Evolutionary conservation across 768 basidiomycete species (phyloP), one percentile per base, ranked within the genome.

Genomic region (Neoboletus subvelutipes): DNA sequence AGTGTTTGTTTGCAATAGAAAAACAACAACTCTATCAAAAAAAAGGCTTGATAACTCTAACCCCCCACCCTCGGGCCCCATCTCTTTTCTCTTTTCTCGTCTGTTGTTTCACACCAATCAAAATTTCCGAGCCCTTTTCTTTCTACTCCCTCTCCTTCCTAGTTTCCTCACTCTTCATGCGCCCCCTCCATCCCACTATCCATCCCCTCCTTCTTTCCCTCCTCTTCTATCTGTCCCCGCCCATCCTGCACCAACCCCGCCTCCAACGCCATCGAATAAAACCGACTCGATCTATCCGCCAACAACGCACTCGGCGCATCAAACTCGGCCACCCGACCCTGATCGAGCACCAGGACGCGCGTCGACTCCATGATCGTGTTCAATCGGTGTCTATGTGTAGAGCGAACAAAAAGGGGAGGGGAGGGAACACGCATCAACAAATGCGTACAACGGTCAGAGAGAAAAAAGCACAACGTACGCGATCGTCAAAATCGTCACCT

Each of bases 341-440:
- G 76, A 61, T 88, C 86, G 73, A 97, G 83, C 2, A 96, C 94
- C 29, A 96, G 69, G 18, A 95, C 84, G 28, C 86, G 82, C 57
- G 89, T 86, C 36, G 87, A 93, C 62, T 91, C 84, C 33, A 92
- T 79, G 61, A 93, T 92, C 1, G 92, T 93, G 68, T 93, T 91
- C 33, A 93, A 75, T 26, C 89, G 83, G 74, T 95, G 84, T 39
- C 87, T 90, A 4, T n/a, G 18, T 17, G 39, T 9, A 6, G 7
- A 9, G 18, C 28, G 5, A 28, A 28, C 28, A 5, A 5, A 28
- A 28, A 28, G 5, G 5, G 5, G 5, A 28, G 28, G 28, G 3
- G 3, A 5, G 28, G 28, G 3, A 28, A 28, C 28, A 28, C 28
- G 28, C 33, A 12, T 34, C 4, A 34, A 10, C 39, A 33, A 15